Base-by-base conservation (phyloP, 257 asterid species). In the Solanum bulbocastanum region DNA sequence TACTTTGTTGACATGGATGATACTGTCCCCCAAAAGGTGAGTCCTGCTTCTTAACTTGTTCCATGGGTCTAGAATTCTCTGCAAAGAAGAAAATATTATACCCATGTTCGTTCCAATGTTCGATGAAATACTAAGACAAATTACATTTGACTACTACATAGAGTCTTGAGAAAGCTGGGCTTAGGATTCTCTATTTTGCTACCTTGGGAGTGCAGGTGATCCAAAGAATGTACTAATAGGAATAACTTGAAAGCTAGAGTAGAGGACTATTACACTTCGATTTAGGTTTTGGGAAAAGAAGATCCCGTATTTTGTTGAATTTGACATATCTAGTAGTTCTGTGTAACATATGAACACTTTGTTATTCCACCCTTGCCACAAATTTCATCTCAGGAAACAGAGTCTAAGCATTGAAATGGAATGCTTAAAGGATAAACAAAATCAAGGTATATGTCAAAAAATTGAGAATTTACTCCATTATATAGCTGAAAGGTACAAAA, bases 1-100 rank as follows among this genome's bases (percentile, higher is more conserved):
- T 92, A 92, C 83, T 92, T 92, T 49, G 94, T 92, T 87, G 89
- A 92, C 88, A 87, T 88, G 92, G 92, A 87, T 69, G 94, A 92
- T 89, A 90, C 93, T 42, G 94, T 92, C 52, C 93, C 94, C 37
- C 92, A 91, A 84, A 92, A 91, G 93, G 94, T 90, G 86, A 78
- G 89, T 85, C 86, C 78, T 82, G n/a, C 65, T 75, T 44, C 33
- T 49, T 40, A 25, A 40, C 35, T 87, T 83, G 69, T 81, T 75
- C 71, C 90, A 76, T 91, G 82, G 65, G 42, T 46, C 42, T 46
- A 81, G 1, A 81, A 81, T 46, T 18, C 32, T 46, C 20, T 32
- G 2, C 44, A 32, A 82, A 49, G 69, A 82, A 82, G 14, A 49
- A 27, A 11, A 6, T 49, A 0, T 0, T 82, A 49, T 6, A 18